Base-by-base conservation (phyloP, 2,329 filamentous ascomycete species). In the Xylaria sp. region DNA sequence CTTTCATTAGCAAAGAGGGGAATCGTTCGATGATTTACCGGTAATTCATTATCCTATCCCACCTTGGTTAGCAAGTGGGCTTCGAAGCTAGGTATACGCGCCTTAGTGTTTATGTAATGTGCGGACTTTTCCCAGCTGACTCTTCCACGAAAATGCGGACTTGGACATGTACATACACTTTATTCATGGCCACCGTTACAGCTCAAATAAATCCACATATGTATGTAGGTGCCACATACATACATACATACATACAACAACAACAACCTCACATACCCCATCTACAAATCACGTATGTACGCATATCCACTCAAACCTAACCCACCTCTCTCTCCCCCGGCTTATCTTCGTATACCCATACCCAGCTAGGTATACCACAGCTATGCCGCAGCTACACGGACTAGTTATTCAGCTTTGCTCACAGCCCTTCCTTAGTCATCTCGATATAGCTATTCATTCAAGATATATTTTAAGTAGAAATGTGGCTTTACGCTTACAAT, bases 21-120 rank as follows among this genome's bases (percentile, higher is more conserved):
- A 48, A 51, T 68, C 61, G 53, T 68, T 65, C 57, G 57, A 65
- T 65, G 51, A 55, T 68, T 51, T 57, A 61, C 65, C 53, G n/a
- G 61, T 61, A 57, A 32, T 61, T 19, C 56, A 32, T 45, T 32
- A 14, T 34, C 65, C 51, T 27, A 36, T 61, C 21, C 42, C 14
- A 47, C 36, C 50, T 60, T 39, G 56, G 42, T 60, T 39, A 60
- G 42, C 50, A 50, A 50, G 54, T 48, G 32, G 47, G 19, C 17
- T 27, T 42, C 12, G 30, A 50, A 27, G 30, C 24, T 36, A 27
- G 24, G 24, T 27, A 36, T 34, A 55, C 24, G 17, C 51, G 27
- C 34, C 30, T 12, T 55, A 55, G 14, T 36, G 27, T 36, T 34
- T 36, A 36, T 55, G 51, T 55, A 55, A n/a, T 27, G 6, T 11